Base-by-base conservation (phyloP, 768 basidiomycete genomes). In the Podaxis rugospora region DNA sequence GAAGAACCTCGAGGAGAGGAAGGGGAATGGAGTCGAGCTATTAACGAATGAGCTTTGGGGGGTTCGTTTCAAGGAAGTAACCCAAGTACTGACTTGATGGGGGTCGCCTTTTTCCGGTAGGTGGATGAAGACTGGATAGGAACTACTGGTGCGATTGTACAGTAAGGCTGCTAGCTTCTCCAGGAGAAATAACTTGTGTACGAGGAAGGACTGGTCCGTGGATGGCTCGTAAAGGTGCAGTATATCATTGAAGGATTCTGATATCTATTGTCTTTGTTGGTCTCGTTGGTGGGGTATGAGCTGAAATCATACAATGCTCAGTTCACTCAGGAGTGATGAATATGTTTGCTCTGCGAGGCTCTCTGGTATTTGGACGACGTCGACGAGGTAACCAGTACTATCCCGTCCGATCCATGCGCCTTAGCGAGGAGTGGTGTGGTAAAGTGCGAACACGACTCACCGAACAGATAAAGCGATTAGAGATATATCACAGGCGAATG, bases 171-270 rank as follows among this genome's bases (percentile, higher is more conserved):
- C 49, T 27, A 71, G 37, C 5, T 66, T 65, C 23, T 51, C 47
- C 2, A 63, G 47, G 5, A 76, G 67, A 39, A 74, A 64, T 1
- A 56, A 55, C 27, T 64, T 59, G 64, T 87, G 85, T 32, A 86
- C 76, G 60, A 87, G 75, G 68, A 88, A 85, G 1, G 82, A 80
- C 64, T 88, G 86, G 13, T 74, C 71, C 3, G 80, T 76, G 35
- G 65, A 53, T 10, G 76, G 61, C 27, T 87, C 83, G 50, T 80
- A 76, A 49, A 84, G 61, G 63, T 83, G 75, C 36, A 76, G 59
- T 28, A 87, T 70, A 39, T 70, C 57, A 9, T 66, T 40, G 68
- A 87, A 88, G 16, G 63, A 47, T 6, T 67, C 42, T 35, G 59
- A 54, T 18, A 39, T 39, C 59, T 61, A 32, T n/a, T 21, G n/a